These are phyloP conservation scores for Medicago ruthenica DNA, from an alignment of 306 rosid species.

Conservation along the genomic window DNA sequence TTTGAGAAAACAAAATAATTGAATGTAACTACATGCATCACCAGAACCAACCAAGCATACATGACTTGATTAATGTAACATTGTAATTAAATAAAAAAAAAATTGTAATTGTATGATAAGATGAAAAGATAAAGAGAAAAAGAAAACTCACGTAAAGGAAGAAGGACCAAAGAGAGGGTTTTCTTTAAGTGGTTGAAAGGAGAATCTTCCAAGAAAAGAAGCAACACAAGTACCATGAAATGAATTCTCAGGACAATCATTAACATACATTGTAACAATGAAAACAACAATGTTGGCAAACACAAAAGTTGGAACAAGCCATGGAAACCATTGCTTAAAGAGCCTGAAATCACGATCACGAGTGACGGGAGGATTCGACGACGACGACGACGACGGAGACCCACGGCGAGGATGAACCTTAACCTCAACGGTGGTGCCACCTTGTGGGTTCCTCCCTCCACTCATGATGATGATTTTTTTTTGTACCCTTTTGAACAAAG, in stretches of 20 bases:
- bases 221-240: slow-evolving; percentile 49
- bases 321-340: slow-evolving; percentile 66
- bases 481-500: slow-evolving; percentile 11
- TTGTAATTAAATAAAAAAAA: not conserved
- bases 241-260: slow-evolving; percentile 67
- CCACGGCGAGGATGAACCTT: slow-evolving; percentile 53
- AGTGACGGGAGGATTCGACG: not conserved
- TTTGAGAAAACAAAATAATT: too few species aligned
- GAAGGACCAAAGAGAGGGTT: slow-evolving; percentile 91
- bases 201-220: slow-evolving; percentile 71
- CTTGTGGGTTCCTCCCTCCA: slow-evolving; percentile 46
- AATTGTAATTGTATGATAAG: not conserved
- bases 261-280: slow-evolving; percentile 61
- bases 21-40: too few species aligned
- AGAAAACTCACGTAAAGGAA: slow-evolving; percentile 61
- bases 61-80: slow-evolving; percentile 6
- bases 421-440: slow-evolving; percentile 49
- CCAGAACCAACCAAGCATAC: not conserved
- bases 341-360: slow-evolving; percentile 44
- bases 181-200: slow-evolving; percentile 81
- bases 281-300: slow-evolving; percentile 59
- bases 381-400: slow-evolving; percentile 23
- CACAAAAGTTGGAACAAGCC: slow-evolving; percentile 81
- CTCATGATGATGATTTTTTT: slow-evolving; percentile 45
- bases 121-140: not conserved